Conservation (phyloP, 2,329 filamentous ascomycete species). For the Sarocladiaceae sp. region DNA sequence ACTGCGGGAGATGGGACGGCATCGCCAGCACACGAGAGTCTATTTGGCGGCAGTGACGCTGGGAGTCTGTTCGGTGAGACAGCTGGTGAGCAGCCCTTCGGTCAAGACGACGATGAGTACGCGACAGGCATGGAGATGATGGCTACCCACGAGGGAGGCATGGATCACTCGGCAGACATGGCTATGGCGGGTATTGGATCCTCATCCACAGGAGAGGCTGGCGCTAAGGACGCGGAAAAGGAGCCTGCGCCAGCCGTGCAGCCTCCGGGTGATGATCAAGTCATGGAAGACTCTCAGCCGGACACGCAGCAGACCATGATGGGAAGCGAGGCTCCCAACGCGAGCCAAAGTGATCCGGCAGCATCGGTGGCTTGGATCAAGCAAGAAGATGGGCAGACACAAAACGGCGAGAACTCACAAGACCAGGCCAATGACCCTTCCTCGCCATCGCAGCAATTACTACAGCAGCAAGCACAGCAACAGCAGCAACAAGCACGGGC, state of each 20-base stretch:
- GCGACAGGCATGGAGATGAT: conserved; percentile 62
- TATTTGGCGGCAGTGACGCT: conserved; percentile 73
- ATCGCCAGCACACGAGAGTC: conserved; percentile 67
- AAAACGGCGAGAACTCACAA: conserved; percentile 10
- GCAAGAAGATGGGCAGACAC: conserved; percentile 9
- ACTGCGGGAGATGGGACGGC: conserved; percentile 51
- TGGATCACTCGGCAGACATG: conserved; percentile 38
- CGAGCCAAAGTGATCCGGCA: neutral
- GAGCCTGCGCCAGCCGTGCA: conserved; percentile 21
- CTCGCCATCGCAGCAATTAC: conserved; percentile 1
- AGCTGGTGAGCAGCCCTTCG: conserved; percentile 56
- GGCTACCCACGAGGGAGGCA: conserved; percentile 31
- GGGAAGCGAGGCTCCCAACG: conserved; percentile 4
- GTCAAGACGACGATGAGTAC: conserved; percentile 79
- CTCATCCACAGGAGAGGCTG: conserved; percentile 1
- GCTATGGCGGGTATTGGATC: conserved; percentile 29
- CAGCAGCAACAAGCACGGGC: neutral
- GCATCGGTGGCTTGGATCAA: conserved; percentile 4
- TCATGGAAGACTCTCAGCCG: conserved; percentile 17
- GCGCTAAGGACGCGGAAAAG: conserved; percentile 10
- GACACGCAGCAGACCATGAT: conserved; percentile 1
- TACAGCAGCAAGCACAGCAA: too few relatives aligned
- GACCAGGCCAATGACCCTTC: neutral
- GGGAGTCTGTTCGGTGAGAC: conserved; percentile 86
- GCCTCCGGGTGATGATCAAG: conserved; percentile 21